phyloP scores from a whole-genome alignment of 106 monocot species.

The Agapanthus africanus region DNA sequence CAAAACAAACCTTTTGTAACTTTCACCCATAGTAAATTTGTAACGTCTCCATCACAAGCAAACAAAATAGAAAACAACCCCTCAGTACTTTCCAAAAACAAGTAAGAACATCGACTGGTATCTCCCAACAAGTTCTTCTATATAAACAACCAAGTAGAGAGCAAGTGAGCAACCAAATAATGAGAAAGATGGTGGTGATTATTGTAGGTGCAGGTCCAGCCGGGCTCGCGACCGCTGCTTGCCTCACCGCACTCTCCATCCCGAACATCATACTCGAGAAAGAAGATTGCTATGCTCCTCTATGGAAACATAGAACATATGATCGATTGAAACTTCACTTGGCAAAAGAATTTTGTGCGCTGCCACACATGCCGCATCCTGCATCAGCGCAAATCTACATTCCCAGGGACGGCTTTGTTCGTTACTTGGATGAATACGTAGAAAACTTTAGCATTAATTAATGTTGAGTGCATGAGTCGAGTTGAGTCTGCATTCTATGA shows the following conservation, averaged over 20 bases:
- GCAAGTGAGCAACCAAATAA: too few species aligned
- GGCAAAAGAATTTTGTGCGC: conserved; percentile 10
- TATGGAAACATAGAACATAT: conserved; percentile 7
- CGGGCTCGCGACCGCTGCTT: conserved; percentile 12
- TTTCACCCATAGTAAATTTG: too few species aligned
- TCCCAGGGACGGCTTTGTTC: conserved; percentile 4
- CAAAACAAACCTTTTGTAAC: too few species aligned
- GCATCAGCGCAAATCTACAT: background rate
- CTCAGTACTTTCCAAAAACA: too few species aligned
- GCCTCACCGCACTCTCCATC: conserved; percentile 19
- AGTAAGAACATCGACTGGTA: too few species aligned
- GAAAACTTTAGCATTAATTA: background rate
- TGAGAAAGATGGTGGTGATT: too few species aligned
- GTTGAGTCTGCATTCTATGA: conserved; percentile 1
- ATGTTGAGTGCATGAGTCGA: background rate
- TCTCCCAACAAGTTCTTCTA: too few species aligned
- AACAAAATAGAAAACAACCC: too few species aligned
- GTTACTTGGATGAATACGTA: conserved; percentile 3
- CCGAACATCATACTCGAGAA: conserved; percentile 13
- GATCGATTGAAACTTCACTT: conserved; percentile 11
- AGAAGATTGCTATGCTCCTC: conserved; percentile 2
- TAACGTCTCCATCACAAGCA: too few species aligned
- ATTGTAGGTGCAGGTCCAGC: conserved; percentile 13
- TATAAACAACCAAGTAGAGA: too few species aligned
- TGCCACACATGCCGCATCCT: conserved; percentile 7